These are phyloP conservation scores for Penicillium canescens DNA, from an alignment of 495 filamentous ascomycete genomes.

Conservation along the genomic window DNA sequence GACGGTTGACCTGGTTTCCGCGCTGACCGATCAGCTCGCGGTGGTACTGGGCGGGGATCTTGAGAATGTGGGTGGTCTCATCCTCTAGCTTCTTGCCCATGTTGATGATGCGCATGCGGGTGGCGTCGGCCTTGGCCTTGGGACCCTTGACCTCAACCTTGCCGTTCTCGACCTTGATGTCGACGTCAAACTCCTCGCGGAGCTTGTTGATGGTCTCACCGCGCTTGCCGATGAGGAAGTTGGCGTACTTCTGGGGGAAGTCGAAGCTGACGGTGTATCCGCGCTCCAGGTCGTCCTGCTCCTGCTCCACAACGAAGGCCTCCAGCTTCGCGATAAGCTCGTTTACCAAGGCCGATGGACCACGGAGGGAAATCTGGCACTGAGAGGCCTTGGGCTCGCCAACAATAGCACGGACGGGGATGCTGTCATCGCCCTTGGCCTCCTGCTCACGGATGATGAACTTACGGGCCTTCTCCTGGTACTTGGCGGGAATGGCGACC, in stretches of 20 bases:
- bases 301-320: slow-evolving; percentile 78
- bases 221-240: slow-evolving; percentile 86
- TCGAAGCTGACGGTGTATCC: slow-evolving; percentile 83
- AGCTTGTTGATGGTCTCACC: slow-evolving; percentile 94
- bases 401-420: slow-evolving; percentile 70
- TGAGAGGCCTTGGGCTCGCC: slow-evolving; percentile 43
- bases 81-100: slow-evolving; percentile 81
- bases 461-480: slow-evolving; percentile 74
- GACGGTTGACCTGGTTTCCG: slow-evolving; percentile 63
- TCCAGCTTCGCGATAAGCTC: slow-evolving; percentile 67
- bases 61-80: slow-evolving; percentile 80
- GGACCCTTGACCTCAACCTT: slow-evolving; percentile 73
- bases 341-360: slow-evolving; percentile 69
- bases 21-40: slow-evolving; percentile 69
- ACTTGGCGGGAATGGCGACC: slow-evolving; percentile 74
- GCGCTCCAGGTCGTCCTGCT: slow-evolving; percentile 84
- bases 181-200: slow-evolving; percentile 96
- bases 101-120: slow-evolving; percentile 71
- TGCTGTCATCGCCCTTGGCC: slow-evolving; percentile 58
- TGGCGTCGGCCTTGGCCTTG: slow-evolving; percentile 77
- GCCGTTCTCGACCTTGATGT: slow-evolving; percentile 81
- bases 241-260: slow-evolving; percentile 91
- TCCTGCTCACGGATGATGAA: slow-evolving; percentile 79
- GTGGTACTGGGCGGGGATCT: slow-evolving; percentile 87
- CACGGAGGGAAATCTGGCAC: slow-evolving; percentile 67